A percentile compares a stretch with the other conserved stretches of the same genome.
Evolutionary conservation across 2,329 filamentous ascomycete genomes (phyloP).

Genomic region (Biscogniauxia mediterranea): DNA sequence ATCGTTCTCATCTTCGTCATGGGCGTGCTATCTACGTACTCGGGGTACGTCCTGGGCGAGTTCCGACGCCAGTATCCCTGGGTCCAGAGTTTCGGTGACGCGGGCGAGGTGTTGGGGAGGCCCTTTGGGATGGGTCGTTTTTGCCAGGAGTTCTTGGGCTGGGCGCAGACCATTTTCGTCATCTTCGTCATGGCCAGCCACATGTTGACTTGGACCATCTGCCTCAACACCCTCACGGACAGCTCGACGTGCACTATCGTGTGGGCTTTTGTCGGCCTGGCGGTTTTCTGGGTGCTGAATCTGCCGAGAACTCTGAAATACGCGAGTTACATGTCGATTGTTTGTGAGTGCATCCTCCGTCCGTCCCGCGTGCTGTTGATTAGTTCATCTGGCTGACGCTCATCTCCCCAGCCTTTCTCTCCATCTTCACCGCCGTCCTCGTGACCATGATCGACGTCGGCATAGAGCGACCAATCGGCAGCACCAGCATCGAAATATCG

Average conservation of each 20-base stretch:
- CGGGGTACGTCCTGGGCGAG: constrained; percentile 55
- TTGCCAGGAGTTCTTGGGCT: constrained; percentile 59
- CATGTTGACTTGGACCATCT: constrained; percentile 65
- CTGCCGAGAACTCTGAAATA: constrained; percentile 62
- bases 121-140: constrained; percentile 47
- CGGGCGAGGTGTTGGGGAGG: constrained; percentile 54
- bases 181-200: constrained; percentile 69
- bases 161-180: constrained; percentile 59
- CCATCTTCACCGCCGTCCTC: constrained; percentile 60
- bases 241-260: constrained; percentile 62
- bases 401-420: constrained; percentile 47
- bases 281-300: constrained; percentile 57
- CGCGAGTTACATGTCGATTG: constrained; percentile 60
- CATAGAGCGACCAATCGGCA: constrained; percentile 40
- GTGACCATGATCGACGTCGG: constrained; percentile 64
- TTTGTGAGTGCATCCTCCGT: constrained; percentile 38
- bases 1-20: constrained; percentile 67
- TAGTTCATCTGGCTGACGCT: neutral
- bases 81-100: constrained; percentile 65
- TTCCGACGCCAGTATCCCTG: constrained; percentile 71
- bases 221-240: constrained; percentile 61
- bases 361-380: neutral
- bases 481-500: constrained; percentile 32
- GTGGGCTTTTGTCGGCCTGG: constrained; percentile 59
- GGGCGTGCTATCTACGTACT: constrained; percentile 66